Base-by-base conservation (phyloP, 441 rosid genomes). In the Populus hybrid region DNA sequence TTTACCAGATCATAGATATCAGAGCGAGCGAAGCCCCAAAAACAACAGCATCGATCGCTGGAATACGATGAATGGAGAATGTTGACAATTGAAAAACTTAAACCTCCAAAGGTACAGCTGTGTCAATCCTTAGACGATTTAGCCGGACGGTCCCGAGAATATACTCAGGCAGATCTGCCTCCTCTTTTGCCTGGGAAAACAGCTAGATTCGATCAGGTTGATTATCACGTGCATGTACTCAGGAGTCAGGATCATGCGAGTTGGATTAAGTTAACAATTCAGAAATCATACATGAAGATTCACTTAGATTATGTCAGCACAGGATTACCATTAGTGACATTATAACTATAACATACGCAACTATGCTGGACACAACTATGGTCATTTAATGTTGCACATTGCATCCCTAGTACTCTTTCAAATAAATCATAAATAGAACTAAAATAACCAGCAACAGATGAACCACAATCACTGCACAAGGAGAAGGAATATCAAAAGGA, bases 91-190 rank as follows among this genome's bases (percentile, higher is more conserved):
- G 61, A 68, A 16, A 46, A n/a, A 19, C 24, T 81, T 75, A 89
- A 76, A 72, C 92, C 86, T 87, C 90, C 81, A 92, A 85, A 14
- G 83, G 83, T 46, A 83, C 75, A 6, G 99, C 98, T 40, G 97
- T 77, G 9, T 96, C 98, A 0, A 83, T 85, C 86, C 78, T 89
- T 80, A 96, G 81, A 21, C 93, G 91, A 78, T 91, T 94, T 59
- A 96, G 86, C 72, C 97, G 88, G 42, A 92, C 99, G 4, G 98
- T 92, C 67, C 99, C 99, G 70, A 94, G 94, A 81, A 96, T 83
- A 88, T 88, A 96, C 86, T 96, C 99, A 0, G 99, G 99, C 86
- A 96, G 80, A 74, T 96, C 98, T 18, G 57, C 80, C 80, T 87
- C 97, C 82, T 94, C 98, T 74, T 83, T 92, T 76, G 89, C 98